These are phyloP conservation scores for Kodamaea suecica DNA, from an alignment of 1,139 yeast species.

Conservation along the genomic window DNA sequence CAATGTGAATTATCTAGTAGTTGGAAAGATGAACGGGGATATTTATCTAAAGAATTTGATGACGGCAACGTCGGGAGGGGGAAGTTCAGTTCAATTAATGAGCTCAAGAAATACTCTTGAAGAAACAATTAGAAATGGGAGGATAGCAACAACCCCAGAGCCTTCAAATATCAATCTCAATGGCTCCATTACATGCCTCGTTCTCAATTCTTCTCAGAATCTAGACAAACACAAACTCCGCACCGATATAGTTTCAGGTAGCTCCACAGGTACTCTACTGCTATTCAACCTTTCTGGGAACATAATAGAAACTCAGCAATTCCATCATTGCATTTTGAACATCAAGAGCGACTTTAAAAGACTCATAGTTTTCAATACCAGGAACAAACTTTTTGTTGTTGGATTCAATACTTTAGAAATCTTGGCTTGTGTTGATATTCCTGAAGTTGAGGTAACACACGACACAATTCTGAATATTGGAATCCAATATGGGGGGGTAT, in stretches of 20 bases:
- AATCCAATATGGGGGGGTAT: constrained; percentile 11
- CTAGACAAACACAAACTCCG: constrained; percentile 25
- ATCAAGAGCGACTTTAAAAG: constrained; percentile 32
- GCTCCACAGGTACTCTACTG: constrained; percentile 23
- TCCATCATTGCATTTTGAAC: constrained; percentile 22
- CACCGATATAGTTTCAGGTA: constrained; percentile 29
- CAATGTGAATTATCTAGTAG: constrained; percentile 35
- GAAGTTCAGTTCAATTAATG: background rate
- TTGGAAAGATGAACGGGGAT: constrained; percentile 30
- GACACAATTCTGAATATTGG: constrained; percentile 8
- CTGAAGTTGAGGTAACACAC: constrained; percentile 11
- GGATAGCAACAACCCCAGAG: no score
- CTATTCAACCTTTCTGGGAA: constrained; percentile 31
- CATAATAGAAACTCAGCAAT: constrained; percentile 12
- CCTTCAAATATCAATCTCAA: no score
- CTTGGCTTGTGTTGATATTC: constrained; percentile 14
- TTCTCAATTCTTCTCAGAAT: constrained; percentile 18
- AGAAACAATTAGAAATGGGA: no score
- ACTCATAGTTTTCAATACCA: constrained; percentile 24
- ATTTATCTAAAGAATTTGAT: constrained; percentile 31
- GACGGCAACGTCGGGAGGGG: constrained; percentile 18
- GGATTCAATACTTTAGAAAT: constrained; percentile 18
- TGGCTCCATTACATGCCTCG: constrained; percentile 19
- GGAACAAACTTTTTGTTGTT: constrained; percentile 19
- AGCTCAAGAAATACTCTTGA: background rate